Conservation (phyloP, 163 green algal genomes). For the Trebouxia gelatinosa region DNA sequence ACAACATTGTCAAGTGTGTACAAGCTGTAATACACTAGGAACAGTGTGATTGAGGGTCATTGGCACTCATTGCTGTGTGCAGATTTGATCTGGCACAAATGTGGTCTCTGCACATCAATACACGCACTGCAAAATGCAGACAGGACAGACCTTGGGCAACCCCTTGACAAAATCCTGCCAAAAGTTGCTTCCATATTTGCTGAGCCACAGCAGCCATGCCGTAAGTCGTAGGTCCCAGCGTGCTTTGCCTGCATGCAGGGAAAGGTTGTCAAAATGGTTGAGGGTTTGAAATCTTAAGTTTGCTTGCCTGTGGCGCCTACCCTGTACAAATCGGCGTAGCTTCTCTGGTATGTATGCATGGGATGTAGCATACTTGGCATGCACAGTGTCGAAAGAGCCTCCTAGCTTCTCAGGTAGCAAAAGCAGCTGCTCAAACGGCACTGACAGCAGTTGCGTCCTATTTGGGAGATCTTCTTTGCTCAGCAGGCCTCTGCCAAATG, state of each 20-base stretch:
- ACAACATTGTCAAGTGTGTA: too few relatives aligned
- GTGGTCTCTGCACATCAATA: not conserved
- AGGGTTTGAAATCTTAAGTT: too few relatives aligned
- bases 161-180: not conserved
- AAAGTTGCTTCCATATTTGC: constrained; percentile 1
- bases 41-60: too few relatives aligned
- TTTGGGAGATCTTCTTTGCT: not conserved
- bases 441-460: not conserved
- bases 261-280: too few relatives aligned
- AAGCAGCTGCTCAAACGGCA: not conserved
- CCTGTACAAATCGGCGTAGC: too few relatives aligned
- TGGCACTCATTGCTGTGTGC: not conserved
- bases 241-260: not conserved
- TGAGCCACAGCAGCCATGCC: constrained; percentile 15
- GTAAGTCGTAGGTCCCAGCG: constrained; percentile 13
- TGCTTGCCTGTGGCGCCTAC: too few relatives aligned
- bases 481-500: not conserved
- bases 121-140: not conserved
- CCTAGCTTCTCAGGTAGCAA: not conserved
- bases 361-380: too few relatives aligned
- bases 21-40: too few relatives aligned
- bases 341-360: too few relatives aligned
- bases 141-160: constrained; percentile 2
- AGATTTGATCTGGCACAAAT: not conserved
- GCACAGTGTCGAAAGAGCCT: not conserved